Conservation (phyloP, 2,329 filamentous ascomycete species). For the Blastomyces emzantsi region DNA sequence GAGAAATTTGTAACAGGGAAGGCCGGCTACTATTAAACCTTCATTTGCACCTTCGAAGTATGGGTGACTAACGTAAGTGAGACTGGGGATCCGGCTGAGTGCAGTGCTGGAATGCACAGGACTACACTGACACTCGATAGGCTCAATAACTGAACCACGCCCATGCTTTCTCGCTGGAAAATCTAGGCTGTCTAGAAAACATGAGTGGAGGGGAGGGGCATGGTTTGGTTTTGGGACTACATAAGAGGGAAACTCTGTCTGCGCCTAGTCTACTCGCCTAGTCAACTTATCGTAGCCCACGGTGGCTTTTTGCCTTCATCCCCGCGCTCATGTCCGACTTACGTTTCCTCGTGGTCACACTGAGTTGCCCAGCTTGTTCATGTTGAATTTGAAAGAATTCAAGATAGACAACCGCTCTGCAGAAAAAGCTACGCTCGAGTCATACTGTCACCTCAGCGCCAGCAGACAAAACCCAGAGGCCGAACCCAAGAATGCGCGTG, state of each 20-base stretch:
- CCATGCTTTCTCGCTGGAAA: neutral
- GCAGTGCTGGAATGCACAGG: neutral
- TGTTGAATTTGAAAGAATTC: neutral
- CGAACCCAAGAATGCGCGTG: neutral
- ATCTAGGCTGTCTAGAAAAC: neutral
- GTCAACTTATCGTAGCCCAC: neutral
- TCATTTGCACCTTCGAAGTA: neutral
- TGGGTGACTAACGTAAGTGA: neutral
- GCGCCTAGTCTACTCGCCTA: neutral
- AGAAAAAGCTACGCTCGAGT: neutral
- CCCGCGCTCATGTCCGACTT: neutral
- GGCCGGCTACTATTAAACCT: neutral
- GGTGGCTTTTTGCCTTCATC: neutral
- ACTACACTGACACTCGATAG: neutral
- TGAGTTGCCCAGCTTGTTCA: neutral
- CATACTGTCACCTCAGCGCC: neutral
- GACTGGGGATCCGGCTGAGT: neutral
- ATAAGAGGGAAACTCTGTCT: neutral
- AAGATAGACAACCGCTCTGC: neutral
- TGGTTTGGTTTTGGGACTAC: neutral
- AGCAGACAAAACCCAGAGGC: neutral
- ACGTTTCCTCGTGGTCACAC: neutral
- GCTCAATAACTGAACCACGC: neutral
- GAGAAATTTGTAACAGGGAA: neutral
- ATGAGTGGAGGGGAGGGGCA: neutral